Percentiles rank a stretch among this genome's conserved stretches.
These are phyloP conservation scores for Aaosphaeria arxii DNA, from an alignment of 2,329 filamentous ascomycete species.

Conservation along the genomic window DNA sequence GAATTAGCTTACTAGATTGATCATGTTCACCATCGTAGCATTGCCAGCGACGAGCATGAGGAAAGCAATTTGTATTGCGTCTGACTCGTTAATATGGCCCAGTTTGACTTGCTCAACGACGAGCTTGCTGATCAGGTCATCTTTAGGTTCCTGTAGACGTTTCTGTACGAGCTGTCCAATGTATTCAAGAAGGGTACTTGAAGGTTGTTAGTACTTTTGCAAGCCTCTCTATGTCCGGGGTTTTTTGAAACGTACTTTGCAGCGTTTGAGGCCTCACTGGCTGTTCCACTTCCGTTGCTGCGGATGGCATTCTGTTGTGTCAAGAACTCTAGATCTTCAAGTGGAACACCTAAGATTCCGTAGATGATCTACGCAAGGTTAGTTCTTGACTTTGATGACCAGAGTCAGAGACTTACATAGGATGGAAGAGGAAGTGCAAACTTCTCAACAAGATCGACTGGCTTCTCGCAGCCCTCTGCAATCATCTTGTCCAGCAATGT, in stretches of 20 bases:
- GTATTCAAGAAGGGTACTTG: constrained; percentile 45
- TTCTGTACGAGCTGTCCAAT: constrained; percentile 44
- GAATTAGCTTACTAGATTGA: constrained; percentile 36
- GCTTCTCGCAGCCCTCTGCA: constrained; percentile 34
- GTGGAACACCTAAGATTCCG: constrained; percentile 49
- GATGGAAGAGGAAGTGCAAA: constrained; percentile 50
- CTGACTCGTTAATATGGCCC: constrained; percentile 25
- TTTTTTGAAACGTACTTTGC: constrained; percentile 32
- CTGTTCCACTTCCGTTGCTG: constrained; percentile 48
- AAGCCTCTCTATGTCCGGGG: too few relatives aligned
- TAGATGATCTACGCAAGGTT: constrained; percentile 45
- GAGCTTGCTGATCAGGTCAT: constrained; percentile 48
- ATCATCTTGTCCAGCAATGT: constrained; percentile 43
- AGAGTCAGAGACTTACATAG: constrained; percentile 32
- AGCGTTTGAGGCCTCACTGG: constrained; percentile 45
- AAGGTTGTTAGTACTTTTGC: not conserved
- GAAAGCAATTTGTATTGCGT: constrained; percentile 48
- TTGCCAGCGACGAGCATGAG: constrained; percentile 52
- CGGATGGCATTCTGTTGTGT: constrained; percentile 48
- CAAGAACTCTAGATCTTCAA: constrained; percentile 46
- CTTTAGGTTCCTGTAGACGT: constrained; percentile 37
- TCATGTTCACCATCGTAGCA: constrained; percentile 54
- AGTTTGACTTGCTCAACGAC: constrained; percentile 24
- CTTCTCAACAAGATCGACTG: constrained; percentile 47
- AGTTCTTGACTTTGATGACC: not conserved